Conservation (phyloP, 2,329 filamentous ascomycete species). For the Penicillium griseofulvum region DNA sequence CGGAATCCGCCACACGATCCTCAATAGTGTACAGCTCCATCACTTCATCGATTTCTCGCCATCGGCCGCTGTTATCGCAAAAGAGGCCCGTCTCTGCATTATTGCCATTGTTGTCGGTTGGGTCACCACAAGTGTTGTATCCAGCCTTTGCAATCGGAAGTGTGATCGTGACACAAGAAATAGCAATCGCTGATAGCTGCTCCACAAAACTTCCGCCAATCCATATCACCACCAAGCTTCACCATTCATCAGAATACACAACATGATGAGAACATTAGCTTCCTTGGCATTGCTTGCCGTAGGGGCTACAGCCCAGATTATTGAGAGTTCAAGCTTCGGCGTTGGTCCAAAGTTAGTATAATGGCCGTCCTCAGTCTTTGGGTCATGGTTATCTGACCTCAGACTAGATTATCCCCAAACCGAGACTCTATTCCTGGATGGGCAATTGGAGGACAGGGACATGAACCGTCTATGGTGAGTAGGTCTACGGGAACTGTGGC, state of each 20-base stretch:
- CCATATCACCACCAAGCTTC: not conserved
- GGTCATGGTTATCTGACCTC: constrained; percentile 6
- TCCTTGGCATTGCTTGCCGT: constrained; percentile 49
- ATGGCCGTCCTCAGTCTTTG: not conserved
- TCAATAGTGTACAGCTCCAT: constrained; percentile 46
- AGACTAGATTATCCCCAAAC: constrained; percentile 59
- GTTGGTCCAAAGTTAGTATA: constrained; percentile 59
- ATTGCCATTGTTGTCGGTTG: constrained; percentile 51
- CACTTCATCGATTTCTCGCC: constrained; percentile 54
- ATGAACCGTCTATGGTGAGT: constrained; percentile 53
- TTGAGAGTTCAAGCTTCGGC: constrained; percentile 76
- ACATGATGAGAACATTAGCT: constrained; percentile 43
- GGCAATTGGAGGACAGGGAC: constrained; percentile 54
- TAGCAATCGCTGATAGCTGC: constrained; percentile 11
- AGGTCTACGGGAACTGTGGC: too few species aligned
- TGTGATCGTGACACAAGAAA: constrained; percentile 15
- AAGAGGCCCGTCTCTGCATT: constrained; percentile 52
- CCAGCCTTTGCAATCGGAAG: constrained; percentile 25
- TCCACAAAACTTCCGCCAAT: not conserved
- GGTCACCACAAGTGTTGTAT: constrained; percentile 41
- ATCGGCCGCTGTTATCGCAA: constrained; percentile 49
- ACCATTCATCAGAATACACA: constrained; percentile 9
- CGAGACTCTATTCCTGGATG: constrained; percentile 55
- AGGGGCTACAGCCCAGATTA: constrained; percentile 60
- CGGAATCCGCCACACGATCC: constrained; percentile 47